A percentile compares a stretch with the other conserved stretches of the same genome.
Evolutionary conservation across 306 rosid genomes (phyloP).

Genomic region (Begonia loranthoides): DNA sequence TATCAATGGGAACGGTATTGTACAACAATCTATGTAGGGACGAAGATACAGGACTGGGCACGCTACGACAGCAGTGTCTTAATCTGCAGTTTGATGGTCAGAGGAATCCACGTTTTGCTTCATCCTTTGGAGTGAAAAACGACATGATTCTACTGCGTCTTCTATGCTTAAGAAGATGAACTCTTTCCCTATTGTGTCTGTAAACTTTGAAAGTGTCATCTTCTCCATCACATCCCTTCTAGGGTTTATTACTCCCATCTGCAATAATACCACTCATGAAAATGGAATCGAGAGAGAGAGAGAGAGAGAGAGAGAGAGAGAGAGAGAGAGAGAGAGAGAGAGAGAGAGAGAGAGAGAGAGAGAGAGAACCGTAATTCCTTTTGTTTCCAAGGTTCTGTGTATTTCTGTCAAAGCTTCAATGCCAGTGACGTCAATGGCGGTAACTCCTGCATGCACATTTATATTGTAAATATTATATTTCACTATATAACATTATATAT

Average conservation of each 20-base stretch:
- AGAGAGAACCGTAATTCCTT: slow-evolving; percentile 35
- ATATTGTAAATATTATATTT: too few species aligned
- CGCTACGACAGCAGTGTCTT: too few species aligned
- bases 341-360: neutral
- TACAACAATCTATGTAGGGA: too few species aligned
- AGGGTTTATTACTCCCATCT: slow-evolving; percentile 64
- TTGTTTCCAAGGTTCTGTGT: slow-evolving; percentile 21
- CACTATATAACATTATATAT: too few species aligned
- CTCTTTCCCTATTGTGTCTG: slow-evolving; percentile 52
- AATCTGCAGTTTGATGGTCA: neutral
- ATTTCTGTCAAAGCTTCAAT: slow-evolving; percentile 47
- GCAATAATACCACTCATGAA: neutral
- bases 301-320: neutral
- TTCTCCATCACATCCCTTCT: slow-evolving; percentile 74
- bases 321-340: too few species aligned
- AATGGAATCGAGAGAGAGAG: neutral
- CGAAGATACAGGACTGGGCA: too few species aligned
- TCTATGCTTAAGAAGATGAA: slow-evolving; percentile 37
- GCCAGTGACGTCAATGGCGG: slow-evolving; percentile 63
- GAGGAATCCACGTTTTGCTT: slow-evolving; percentile 5
- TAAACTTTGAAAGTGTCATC: slow-evolving; percentile 35
- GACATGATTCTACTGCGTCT: slow-evolving; percentile 44
- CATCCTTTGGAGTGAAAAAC: slow-evolving; percentile 19
- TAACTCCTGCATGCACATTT: slow-evolving; percentile 37
- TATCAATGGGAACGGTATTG: too few species aligned